Evolutionary conservation across 2,329 filamentous ascomycete species (phyloP).

Genomic region (Diaporthe ilicicola): DNA sequence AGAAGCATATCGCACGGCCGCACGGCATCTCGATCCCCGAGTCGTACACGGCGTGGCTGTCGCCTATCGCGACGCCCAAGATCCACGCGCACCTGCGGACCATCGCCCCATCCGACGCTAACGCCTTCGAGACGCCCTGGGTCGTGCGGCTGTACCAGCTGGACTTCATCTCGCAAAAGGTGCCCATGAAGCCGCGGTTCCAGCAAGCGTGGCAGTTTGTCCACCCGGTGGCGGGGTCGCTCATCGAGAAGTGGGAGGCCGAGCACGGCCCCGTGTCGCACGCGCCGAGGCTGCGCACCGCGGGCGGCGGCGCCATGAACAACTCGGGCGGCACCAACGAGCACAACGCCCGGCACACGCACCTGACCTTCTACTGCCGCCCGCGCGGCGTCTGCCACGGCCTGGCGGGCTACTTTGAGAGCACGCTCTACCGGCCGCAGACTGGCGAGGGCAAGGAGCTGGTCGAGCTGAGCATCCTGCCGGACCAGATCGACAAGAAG

Average conservation of each 20-base stretch:
- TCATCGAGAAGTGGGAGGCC: conserved; percentile 43
- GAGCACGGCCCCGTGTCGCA: conserved; percentile 59
- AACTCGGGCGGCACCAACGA: conserved; percentile 86
- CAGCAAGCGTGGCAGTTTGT: conserved; percentile 83
- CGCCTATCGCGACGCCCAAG: conserved; percentile 89
- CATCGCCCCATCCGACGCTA: conserved; percentile 67
- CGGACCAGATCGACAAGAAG: conserved; percentile 89
- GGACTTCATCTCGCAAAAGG: conserved; percentile 79
- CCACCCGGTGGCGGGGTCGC: conserved; percentile 70
- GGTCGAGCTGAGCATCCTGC: conserved; percentile 91
- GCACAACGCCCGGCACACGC: conserved; percentile 86
- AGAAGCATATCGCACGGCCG: conserved; percentile 79
- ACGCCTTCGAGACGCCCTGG: conserved; percentile 89
- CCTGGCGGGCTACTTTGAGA: conserved; percentile 94
- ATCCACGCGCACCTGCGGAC: conserved; percentile 82
- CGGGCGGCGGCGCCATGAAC: conserved; percentile 76
- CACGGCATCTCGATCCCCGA: conserved; percentile 93
- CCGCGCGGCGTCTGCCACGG: conserved; percentile 89
- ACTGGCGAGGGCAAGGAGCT: conserved; percentile 53
- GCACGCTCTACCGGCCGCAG: conserved; percentile 80
- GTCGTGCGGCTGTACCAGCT: conserved; percentile 92
- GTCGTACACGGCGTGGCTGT: conserved; percentile 92
- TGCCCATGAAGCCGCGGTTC: conserved; percentile 68
- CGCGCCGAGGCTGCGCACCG: conserved; percentile 66
- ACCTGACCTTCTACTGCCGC: conserved; percentile 79